Base-by-base conservation (phyloP, 2,329 filamentous ascomycete species). In the Colletotrichum sp. region DNA sequence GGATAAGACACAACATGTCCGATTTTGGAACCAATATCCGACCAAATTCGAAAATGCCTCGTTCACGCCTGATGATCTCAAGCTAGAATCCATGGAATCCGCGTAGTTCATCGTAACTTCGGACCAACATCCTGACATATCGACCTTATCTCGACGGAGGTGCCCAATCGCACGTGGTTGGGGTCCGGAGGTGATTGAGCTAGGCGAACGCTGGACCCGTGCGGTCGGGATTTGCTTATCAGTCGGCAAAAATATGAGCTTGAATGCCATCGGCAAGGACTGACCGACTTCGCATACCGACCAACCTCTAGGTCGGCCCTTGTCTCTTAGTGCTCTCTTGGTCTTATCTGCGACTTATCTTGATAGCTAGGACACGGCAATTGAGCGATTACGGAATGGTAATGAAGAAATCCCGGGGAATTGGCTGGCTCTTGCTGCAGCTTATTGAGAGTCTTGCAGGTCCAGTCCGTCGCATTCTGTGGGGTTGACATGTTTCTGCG, bases 211-310 rank as follows among this genome's bases (percentile, higher is more conserved):
- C 26, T 13, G 26, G 63, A 55, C 43, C 52, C 18, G 26, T 64
- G 16, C 58, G 12, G 16, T 57, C 26, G 58, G 43, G 43, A 52
- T 76, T n/a, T 69, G 57, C 70, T 76, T 76, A 76, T 76, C 70
- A 69, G 58, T 55, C 57, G 43, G 57, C 48, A 64, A 60, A 32
- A 64, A 60, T 13, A 32, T 26, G 32, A n/a, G 18, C 18, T 18
- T 18, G 28, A 34, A 32, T 66, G 60, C 67, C 72, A 26, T 71
- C 38, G 48, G 61, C 68, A 32, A 32, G 63, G 68, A 32, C 68
- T 55, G 32, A 43, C 52, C 55, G 67, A 69, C 34, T 26, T 69
- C 32, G 67, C 38, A 63, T 26, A n/a, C 34, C 21, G 34, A 34
- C 57, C 57, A 38, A 34, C 28, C 16, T 43, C 28, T 24, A 30